Base-by-base conservation (phyloP, 441 rosid species). In the Erodium texanum region DNA sequence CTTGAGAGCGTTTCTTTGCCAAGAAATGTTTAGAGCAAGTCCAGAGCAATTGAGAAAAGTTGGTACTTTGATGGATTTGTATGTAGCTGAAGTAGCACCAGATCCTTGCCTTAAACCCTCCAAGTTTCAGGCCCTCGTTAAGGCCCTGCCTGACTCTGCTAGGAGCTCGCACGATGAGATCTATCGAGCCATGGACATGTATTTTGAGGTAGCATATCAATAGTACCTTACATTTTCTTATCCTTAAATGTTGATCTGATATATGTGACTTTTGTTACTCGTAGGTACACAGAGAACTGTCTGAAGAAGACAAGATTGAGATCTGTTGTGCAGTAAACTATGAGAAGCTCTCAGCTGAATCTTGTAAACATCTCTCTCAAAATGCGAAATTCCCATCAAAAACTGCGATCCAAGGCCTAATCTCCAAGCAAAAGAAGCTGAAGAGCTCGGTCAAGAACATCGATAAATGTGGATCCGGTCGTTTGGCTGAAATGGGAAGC, bases 161-260 rank as follows among this genome's bases (percentile, higher is more conserved):
- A 81, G 87, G 74, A 74, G 75, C 61, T 84, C 79, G 32, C 71
- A 68, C 45, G 85, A 84, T 58, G 63, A 23, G 48, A 75, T 84
- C 69, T 84, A 82, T 72, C 78, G 67, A 7, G 82, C 88, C 71
- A 82, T 84, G 27, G 88, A 82, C 71, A 72, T 84, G 61, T 87
- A 83, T 68, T 48, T 84, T 32, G 67, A 85, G 87, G 92, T 85
- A 77, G 50, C 5, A 66, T 61, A 14, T 10, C 22, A 38, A 20
- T 50, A 61, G 50, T 15, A 29, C 9, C 15, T 14, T 38, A 38
- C 45, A 38, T 38, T 38, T 8, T 64, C 14, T 19, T 20, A 20
- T 24, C 63, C 6, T 14, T 10, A 52, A 52, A 61, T 64, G 20
- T 50, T 32, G 20, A 38, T 38, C 45, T 38, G 7, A 38, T 38